Conservation (phyloP, 2,329 filamentous ascomycete genomes). For the Triangularia verruculosa region DNA sequence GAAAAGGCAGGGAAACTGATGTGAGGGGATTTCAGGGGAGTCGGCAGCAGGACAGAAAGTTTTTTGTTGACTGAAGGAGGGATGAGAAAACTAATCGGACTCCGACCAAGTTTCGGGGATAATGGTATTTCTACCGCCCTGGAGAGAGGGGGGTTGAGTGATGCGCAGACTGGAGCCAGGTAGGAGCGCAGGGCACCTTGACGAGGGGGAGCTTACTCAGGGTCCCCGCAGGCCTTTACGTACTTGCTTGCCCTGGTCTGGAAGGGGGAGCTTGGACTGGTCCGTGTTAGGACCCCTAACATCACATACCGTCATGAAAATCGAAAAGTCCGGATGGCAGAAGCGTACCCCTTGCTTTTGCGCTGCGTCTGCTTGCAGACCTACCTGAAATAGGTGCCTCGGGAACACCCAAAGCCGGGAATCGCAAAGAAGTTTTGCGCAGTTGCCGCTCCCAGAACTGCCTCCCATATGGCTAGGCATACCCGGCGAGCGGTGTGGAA, state of each 20-base stretch:
- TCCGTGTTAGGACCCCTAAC: slow-evolving; percentile 17
- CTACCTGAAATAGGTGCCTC: background rate
- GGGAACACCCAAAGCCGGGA: background rate
- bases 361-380: background rate
- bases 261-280: slow-evolving; percentile 14
- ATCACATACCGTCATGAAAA: slow-evolving; percentile 3
- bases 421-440: background rate
- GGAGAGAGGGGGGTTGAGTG: slow-evolving; percentile 24
- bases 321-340: slow-evolving; percentile 13
- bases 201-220: slow-evolving; percentile 36
- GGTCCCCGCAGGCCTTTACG: slow-evolving; percentile 28
- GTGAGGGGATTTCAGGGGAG: slow-evolving; percentile 13
- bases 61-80: slow-evolving; percentile 12
- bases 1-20: slow-evolving; percentile 1
- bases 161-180: slow-evolving; percentile 29
- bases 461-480: background rate
- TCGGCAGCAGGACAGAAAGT: slow-evolving; percentile 3
- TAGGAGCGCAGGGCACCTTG: slow-evolving; percentile 23
- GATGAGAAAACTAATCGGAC: slow-evolving; percentile 20
- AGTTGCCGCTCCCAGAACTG: background rate
- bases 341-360: background rate
- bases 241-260: slow-evolving; percentile 22
- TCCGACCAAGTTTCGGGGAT: slow-evolving; percentile 27
- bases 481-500: slow-evolving; percentile 1
- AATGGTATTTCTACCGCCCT: slow-evolving; percentile 29